Evolutionary conservation across 2,329 filamentous ascomycete species (phyloP), one percentile per base, ranked within the genome.

Genomic region (Neofusicoccum umdonicola): DNA sequence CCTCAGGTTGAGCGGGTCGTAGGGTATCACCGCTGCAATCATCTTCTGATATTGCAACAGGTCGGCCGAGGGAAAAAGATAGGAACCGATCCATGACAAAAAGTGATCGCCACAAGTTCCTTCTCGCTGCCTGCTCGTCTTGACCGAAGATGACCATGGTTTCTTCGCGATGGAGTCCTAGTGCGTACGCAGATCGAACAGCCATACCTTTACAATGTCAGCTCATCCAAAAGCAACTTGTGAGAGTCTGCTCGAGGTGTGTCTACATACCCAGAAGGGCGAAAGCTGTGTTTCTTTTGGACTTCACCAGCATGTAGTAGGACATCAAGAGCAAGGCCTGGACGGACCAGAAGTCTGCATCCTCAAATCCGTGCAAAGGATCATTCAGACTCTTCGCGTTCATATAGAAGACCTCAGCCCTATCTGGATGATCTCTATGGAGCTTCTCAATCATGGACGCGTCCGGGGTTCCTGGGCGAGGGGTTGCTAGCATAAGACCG

Each of bases 81-180:
- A 90, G 78, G 60, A 90, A 86, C 15, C 85, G 81, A 69, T 90
- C 88, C 7, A 90, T 79, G 13, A 90, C 79, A 65, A 88, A 89
- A 0, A 90, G 74, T 11, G 85, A 87, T 64, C 84, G 83, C 88
- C 87, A 90, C 3, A 90, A 73, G 56, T 86, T 88, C 34, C 83
- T 82, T 39, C 87, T 80, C 8, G 82, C 73, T 8, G 71, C 73
- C 67, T 83, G 78, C 58, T 86, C 79, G 11, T 80, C 76, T 0
- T 71, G 70, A 7, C 74, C 74, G 70, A 87, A 88, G 15, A 87
- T 80, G 12, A 79, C 74, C 76, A 85, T 82, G 2, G 84, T 84
- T 67, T 89, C 85, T 69, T 85, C 83, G 68, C 85, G 80, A 68
- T 90, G 87, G 3, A 90, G 76, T 1, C 88, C 88, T 1, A 90